phyloP scores from a whole-genome alignment of 257 asterid species.

The Anisodus acutangulus region DNA sequence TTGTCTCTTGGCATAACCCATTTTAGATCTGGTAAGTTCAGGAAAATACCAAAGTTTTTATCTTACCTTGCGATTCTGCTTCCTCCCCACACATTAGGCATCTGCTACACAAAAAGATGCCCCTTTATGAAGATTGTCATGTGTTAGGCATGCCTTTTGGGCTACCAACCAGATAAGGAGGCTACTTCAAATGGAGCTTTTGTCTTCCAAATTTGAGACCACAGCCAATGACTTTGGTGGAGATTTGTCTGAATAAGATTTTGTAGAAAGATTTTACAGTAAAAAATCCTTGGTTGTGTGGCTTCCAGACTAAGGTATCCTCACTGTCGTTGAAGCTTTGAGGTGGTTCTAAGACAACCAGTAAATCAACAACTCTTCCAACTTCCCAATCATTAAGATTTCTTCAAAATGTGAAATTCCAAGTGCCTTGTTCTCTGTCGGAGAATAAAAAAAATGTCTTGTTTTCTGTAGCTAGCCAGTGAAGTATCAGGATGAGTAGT shows the following conservation, averaged over 20 bases:
- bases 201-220: neutral
- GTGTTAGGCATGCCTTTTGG: neutral
- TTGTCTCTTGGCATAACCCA: neutral
- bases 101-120: neutral
- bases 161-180: neutral
- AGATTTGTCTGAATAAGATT: neutral
- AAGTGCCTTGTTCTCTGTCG: neutral
- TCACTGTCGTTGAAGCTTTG: neutral
- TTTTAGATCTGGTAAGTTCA: neutral
- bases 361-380: neutral
- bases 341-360: neutral
- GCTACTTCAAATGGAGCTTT: neutral
- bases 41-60: neutral
- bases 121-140: neutral
- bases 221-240: neutral
- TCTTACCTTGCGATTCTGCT: neutral
- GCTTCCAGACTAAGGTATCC: too few relatives aligned
- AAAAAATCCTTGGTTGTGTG: neutral
- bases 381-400: neutral
- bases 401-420: neutral
- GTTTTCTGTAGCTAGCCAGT: neutral
- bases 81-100: constrained; percentile 3
- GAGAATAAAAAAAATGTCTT: too few relatives aligned
- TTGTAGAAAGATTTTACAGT: neutral
- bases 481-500: neutral